Evolutionary conservation across 306 rosid genomes (phyloP).

Genomic region (Glycine latifolia): DNA sequence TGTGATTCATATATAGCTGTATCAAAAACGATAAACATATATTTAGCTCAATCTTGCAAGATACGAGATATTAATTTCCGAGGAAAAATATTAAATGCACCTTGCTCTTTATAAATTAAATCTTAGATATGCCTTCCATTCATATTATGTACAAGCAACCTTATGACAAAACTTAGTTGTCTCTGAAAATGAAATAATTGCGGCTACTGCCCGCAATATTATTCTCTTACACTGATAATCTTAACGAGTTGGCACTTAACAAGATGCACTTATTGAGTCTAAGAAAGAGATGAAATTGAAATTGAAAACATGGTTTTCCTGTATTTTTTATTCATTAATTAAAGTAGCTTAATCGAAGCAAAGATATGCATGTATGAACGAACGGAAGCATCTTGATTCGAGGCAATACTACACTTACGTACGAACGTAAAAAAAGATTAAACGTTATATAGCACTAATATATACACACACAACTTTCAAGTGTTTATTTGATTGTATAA

Average conservation of each 20-base stretch:
- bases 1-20: neutral
- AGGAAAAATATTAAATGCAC: too few species aligned
- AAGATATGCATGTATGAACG: constrained; percentile 14
- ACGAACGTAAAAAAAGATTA: neutral
- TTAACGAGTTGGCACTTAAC: constrained; percentile 5
- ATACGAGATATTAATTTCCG: too few species aligned
- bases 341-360: neutral
- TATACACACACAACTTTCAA: neutral
- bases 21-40: too few species aligned
- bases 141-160: neutral
- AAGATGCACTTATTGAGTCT: constrained; percentile 20
- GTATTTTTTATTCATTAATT: constrained; percentile 21
- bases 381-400: constrained; percentile 19
- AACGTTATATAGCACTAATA: neutral
- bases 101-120: neutral
- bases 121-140: neutral
- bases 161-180: neutral
- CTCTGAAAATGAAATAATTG: constrained; percentile 36
- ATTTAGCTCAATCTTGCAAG: too few species aligned
- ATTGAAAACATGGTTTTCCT: constrained; percentile 9
- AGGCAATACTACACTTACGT: neutral
- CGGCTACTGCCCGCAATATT: neutral
- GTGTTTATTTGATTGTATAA: constrained; percentile 15
- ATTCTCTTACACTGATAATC: constrained; percentile 23
- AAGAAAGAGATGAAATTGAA: neutral